Base-by-base conservation (phyloP, 345 rosid genomes). In the Fremontodendron californicum region DNA sequence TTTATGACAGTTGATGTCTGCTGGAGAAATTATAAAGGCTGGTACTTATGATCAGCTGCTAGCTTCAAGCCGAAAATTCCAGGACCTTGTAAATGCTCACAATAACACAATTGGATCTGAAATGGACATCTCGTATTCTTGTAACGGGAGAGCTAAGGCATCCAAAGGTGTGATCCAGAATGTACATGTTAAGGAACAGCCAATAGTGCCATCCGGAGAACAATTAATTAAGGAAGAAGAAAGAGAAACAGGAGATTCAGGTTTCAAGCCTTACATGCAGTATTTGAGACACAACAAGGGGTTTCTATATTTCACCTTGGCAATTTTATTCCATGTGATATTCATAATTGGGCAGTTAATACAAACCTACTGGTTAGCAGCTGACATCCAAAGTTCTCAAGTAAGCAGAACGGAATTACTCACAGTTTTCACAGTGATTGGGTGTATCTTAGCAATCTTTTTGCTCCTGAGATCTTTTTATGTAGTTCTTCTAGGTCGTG, bases 341-440 rank as follows among this genome's bases (percentile, higher is more conserved):
- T 91, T 91, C 62, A 88, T 86, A 15, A 57, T 68, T 68, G 87
- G 93, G 48, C 98, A 92, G 84, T 80, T 89, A 80, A 55, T 80
- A 19, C 95, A 92, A 75, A 89, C 88, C 85, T 86, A 88, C 46
- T 90, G 97, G 97, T 82, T 93, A 90, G 98, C 98, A 51, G 90
- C 87, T 60, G 86, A 88, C 65, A 92, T 93, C 48, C 91, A 93
- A 52, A 84, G 89, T 73, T 88, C 93, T 15, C 35, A 82, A 71
- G 87, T 90, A 71, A 89, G 88, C 81, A 84, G 84, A 10, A 71
- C 84, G 84, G 77, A 79, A 75, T 80, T 93, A 85, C 87, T 92
- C 16, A 62, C 79, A 58, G 90, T 93, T 70, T 93, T 91, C 84
- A 82, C 89, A 69, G 19, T 85, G 77, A 87, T 90, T 57, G 98